Conservation (phyloP, 2,329 filamentous ascomycete genomes). For the Diaporthe sp. region DNA sequence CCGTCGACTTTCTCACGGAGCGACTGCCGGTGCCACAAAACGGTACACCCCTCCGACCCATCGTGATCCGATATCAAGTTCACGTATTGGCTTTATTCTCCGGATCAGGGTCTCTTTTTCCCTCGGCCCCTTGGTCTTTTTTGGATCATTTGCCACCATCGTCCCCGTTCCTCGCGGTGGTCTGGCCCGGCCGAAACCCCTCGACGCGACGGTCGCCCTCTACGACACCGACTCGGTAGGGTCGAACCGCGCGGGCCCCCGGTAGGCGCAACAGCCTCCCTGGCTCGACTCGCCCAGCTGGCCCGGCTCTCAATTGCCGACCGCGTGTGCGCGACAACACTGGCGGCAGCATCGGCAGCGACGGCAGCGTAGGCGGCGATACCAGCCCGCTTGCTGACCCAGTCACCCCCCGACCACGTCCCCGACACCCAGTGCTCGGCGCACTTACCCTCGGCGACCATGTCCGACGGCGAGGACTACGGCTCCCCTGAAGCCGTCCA, state of each 20-base stretch:
- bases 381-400: slow-evolving; percentile 2
- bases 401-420: neutral
- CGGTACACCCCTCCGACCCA: slow-evolving; percentile 31
- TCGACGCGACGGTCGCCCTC: neutral
- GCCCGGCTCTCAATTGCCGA: neutral
- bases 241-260: slow-evolving; percentile 7
- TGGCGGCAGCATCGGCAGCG: neutral
- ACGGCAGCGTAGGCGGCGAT: neutral
- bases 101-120: slow-evolving; percentile 17
- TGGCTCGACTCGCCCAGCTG: neutral
- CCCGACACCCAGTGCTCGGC: neutral
- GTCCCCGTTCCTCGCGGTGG: slow-evolving; percentile 21
- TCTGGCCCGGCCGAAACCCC: slow-evolving; percentile 18
- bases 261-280: slow-evolving; percentile 5
- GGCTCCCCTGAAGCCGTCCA: slow-evolving; percentile 35
- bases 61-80: slow-evolving; percentile 24
- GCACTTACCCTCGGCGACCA: slow-evolving; percentile 32
- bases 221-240: neutral
- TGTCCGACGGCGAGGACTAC: slow-evolving; percentile 48
- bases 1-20: slow-evolving; percentile 27
- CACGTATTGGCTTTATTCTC: slow-evolving; percentile 8
- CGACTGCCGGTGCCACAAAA: slow-evolving; percentile 34
- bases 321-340: neutral
- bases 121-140: slow-evolving; percentile 23
- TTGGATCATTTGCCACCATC: slow-evolving; percentile 24